Evolutionary conservation across 2,329 filamentous ascomycete species (phyloP).

Genomic region (Zasmidium citrigriseum): DNA sequence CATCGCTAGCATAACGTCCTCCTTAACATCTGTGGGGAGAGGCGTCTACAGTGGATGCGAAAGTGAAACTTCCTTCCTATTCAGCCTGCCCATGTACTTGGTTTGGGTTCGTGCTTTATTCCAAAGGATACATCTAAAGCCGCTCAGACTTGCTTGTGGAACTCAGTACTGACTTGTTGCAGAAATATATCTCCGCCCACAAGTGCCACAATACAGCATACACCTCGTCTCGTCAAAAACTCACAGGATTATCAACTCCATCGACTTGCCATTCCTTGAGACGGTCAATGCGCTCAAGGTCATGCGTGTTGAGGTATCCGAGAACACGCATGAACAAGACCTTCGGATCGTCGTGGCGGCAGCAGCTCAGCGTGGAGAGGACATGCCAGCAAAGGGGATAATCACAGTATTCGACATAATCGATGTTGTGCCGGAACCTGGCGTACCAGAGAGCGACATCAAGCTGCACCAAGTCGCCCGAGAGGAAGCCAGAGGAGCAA

Average conservation of each 20-base stretch:
- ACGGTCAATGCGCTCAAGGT: slow-evolving; percentile 79
- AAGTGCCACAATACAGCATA: slow-evolving; percentile 69
- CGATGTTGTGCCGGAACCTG: slow-evolving; percentile 85
- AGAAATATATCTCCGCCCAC: slow-evolving; percentile 63
- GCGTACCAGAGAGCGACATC: slow-evolving; percentile 78
- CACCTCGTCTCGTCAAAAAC: slow-evolving; percentile 77
- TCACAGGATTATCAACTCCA: slow-evolving; percentile 75
- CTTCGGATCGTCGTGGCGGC: slow-evolving; percentile 84
- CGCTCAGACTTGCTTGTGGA: not conserved
- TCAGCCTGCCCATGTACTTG: not conserved
- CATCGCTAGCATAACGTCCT: slow-evolving; percentile 27
- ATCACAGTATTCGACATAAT: slow-evolving; percentile 92
- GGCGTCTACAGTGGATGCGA: slow-evolving; percentile 33
- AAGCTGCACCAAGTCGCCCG: slow-evolving; percentile 83
- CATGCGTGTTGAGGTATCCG: slow-evolving; percentile 84
- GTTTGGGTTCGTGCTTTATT: not conserved
- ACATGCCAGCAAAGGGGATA: slow-evolving; percentile 79
- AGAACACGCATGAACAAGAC: slow-evolving; percentile 82
- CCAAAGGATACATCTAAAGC: not conserved
- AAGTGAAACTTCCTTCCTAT: slow-evolving; percentile 18
- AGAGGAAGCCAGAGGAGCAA: slow-evolving; percentile 89
- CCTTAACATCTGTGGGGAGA: slow-evolving; percentile 21
- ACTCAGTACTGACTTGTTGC: not conserved
- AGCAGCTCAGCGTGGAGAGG: slow-evolving; percentile 82
- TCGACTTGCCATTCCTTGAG: slow-evolving; percentile 73